Base-by-base conservation (phyloP, 2,329 filamentous ascomycete species). In the Verticillium isaacii region DNA sequence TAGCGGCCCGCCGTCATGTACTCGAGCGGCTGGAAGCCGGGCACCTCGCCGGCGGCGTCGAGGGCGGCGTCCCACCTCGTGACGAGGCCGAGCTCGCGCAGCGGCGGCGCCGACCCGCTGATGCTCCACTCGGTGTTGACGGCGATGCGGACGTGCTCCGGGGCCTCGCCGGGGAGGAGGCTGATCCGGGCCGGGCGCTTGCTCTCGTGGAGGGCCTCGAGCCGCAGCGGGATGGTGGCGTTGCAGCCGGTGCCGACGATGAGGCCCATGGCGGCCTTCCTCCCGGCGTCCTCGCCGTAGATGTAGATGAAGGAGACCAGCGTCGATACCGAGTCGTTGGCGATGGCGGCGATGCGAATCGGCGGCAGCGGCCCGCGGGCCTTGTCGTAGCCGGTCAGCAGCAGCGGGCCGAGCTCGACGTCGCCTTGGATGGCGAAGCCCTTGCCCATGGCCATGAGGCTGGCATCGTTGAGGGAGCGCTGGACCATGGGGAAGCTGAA, bases 61-160 rank as follows among this genome's bases (percentile, higher is more conserved):
- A 95, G 80, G 62, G 82, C 76, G 11, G 79, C 75, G 68, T 95
- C 91, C 91, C 91, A 94, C 39, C 76, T 77, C 11, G 85, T 93
- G 59, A 91, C 84, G 57, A 93, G 80, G 1, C 80, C 78, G 23
- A 88, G 76, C 29, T 87, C 81, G 29, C 82, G 79, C 60, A 94
- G 77, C 0, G 91, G 89, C 7, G 82, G 79, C n/a, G 86, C 87
- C 2, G 90, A 86, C 7, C 91, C 91, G 32, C 88, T 88, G 68
- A 95, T 92, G 59, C 89, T 91, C 89, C 90, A 93, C 74, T 95
- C 91, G 0, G 91, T 94, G 70, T 94, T 94, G 65, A 94, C 86
- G 5, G 91, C 85, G 15, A 93, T 88, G 66, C 85, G 88, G n/a
- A 84, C 77, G 7, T 89, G 80, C 14, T 79, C 75, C 1, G 79